A percentile compares a stretch with the other conserved stretches of the same genome.
Evolutionary conservation across 2,329 filamentous ascomycete species (phyloP).

Genomic region (Penicillium hordei): DNA sequence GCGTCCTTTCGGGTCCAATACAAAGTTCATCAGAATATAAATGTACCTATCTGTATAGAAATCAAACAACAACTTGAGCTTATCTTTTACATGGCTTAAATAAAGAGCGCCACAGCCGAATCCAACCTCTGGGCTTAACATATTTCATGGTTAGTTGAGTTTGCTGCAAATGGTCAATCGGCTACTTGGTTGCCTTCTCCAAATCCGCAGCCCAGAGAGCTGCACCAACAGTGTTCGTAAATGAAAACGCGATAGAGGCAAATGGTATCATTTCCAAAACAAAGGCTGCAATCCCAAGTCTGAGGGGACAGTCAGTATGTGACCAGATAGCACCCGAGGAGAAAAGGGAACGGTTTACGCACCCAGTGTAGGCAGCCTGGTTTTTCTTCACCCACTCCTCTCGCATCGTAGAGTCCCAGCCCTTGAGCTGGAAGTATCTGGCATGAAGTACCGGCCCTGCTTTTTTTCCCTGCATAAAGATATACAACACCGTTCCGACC

Average conservation of each 20-base stretch:
- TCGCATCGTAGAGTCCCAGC: constrained; percentile 66
- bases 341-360: constrained; percentile 37
- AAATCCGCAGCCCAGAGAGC: constrained; percentile 93
- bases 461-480: constrained; percentile 68
- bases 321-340: constrained; percentile 7
- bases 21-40: neutral
- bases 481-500: constrained; percentile 78
- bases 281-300: constrained; percentile 72
- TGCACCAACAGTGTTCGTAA: constrained; percentile 88
- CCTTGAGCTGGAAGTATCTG: constrained; percentile 89
- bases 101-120: neutral
- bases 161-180: neutral
- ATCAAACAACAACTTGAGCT: neutral
- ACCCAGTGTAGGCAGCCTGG: constrained; percentile 78
- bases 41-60: neutral
- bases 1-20: neutral
- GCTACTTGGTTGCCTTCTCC: constrained; percentile 52
- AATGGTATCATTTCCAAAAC: constrained; percentile 83
- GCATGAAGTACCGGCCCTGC: constrained; percentile 55
- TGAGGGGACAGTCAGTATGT: constrained; percentile 32
- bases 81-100: neutral
- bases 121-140: neutral
- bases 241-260: constrained; percentile 78
- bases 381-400: constrained; percentile 69
- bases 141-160: neutral